A percentile compares a stretch with the other conserved stretches of the same genome.
Conservation (phyloP, 768 basidiomycete species). For the Boletus coccyginus region DNA sequence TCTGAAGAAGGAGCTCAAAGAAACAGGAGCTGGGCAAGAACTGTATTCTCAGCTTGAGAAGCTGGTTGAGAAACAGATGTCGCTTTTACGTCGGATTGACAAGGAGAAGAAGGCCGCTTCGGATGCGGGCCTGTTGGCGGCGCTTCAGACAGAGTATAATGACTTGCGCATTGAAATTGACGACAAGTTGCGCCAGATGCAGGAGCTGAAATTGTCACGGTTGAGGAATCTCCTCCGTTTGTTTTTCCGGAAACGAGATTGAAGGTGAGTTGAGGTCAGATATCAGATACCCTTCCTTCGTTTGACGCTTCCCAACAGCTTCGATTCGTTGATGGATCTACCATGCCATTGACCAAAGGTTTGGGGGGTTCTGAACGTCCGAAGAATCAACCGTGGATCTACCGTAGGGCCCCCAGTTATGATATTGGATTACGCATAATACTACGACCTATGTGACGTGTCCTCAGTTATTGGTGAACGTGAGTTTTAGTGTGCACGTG, state of each 20-base stretch:
- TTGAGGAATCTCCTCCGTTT: not conserved
- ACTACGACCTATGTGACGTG: not conserved
- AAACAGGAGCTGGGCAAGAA: conserved; percentile 8
- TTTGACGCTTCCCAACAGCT: not conserved
- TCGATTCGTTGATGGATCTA: not conserved
- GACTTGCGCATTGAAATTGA: conserved; percentile 1
- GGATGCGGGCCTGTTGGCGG: not conserved
- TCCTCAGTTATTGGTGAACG: not conserved
- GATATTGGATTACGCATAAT: not conserved
- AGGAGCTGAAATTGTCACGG: conserved; percentile 8
- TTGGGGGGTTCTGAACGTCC: too few species aligned
- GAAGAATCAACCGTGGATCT: not conserved
- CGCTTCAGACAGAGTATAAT: conserved; percentile 10
- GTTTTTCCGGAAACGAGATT: not conserved
- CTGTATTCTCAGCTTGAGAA: conserved; percentile 6
- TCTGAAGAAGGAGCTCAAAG: conserved; percentile 2
- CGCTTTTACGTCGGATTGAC: conserved; percentile 3
- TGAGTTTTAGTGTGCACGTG: too few species aligned
- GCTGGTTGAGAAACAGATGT: conserved; percentile 9
- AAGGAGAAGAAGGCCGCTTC: conserved; percentile 4
- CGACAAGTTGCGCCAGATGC: conserved; percentile 8
- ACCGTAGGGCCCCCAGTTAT: not conserved
- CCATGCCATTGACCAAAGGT: too few species aligned
- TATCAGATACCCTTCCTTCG: not conserved
- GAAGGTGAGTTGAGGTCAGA: not conserved